Base-by-base conservation (phyloP, 179 eudicot genomes). In the Silene coronaria region DNA sequence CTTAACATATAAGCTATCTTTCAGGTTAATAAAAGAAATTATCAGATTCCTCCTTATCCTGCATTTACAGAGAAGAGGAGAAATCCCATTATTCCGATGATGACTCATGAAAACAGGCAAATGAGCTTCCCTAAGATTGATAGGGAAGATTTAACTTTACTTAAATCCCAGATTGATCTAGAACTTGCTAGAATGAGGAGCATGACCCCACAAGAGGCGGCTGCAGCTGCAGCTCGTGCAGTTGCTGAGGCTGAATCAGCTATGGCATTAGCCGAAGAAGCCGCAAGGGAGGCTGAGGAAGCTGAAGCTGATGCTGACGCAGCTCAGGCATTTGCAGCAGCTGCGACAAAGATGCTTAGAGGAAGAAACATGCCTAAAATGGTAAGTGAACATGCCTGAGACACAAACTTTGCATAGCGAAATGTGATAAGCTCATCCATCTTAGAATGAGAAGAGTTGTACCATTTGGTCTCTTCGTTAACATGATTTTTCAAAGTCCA, bases 271-370 rank as follows among this genome's bases (percentile, higher is more conserved):
- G 97, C 97, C 36, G 91, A 90, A 84, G 95, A 91, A 74, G 97
- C 97, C 16, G 90, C 87, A 36, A 84, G 88, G 81, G 97, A 91
- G 77, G 97, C 95, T 5, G 97, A 91, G 77, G 95, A 90, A 71
- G 97, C 97, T 0, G 95, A 93, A 78, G 96, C 96, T 63, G 96
- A 89, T 82, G 97, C 96, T 30, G 92, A 88, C 77, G 96, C 93
- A 8, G 93, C 93, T 13, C 91, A 89, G 80, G 93, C 93, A 76
- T 91, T 89, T 84, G 96, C 93, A 57, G 92, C 88, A 48, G 93
- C 91, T n/a, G 96, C 97, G 34, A 78, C 84, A 77, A 91, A 84
- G 87, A 87, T 91, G 42, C 86, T 91, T 77, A 87, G 87, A 70
- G 90, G 87, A 75, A 86, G 94, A 81, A 89, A 64, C 74, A 34